These are phyloP conservation scores for Brassica cretica DNA, from an alignment of 345 rosid genomes.

Conservation along the genomic window DNA sequence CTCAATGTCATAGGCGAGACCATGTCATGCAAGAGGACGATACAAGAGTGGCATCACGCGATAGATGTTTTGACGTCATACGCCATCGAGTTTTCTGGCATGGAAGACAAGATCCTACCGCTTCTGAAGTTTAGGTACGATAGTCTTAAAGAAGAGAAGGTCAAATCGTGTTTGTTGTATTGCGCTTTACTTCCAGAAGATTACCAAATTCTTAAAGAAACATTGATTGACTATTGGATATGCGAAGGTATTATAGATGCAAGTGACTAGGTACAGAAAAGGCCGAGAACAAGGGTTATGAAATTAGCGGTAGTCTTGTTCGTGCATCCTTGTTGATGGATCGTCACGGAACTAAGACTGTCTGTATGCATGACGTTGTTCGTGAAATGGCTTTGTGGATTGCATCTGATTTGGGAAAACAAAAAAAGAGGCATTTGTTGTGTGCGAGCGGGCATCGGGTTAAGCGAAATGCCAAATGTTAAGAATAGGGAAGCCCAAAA, in stretches of 20 bases:
- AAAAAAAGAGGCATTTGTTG: neutral
- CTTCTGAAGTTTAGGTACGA: constrained; percentile 46
- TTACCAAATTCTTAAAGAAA: neutral
- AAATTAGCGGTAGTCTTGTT: constrained; percentile 34
- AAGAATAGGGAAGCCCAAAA: neutral
- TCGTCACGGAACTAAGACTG: neutral
- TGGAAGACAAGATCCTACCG: constrained; percentile 35
- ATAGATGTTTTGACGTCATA: constrained; percentile 28
- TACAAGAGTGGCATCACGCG: constrained; percentile 41
- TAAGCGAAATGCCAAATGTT: neutral
- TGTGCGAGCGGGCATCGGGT: neutral
- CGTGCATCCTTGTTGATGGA: constrained; percentile 36
- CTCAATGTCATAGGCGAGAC: constrained; percentile 41
- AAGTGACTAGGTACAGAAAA: constrained; percentile 13
- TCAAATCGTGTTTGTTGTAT: constrained; percentile 39
- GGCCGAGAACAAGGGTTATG: constrained; percentile 32
- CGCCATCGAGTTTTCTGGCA: neutral
- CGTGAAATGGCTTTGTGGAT: constrained; percentile 44
- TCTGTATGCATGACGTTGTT: neutral
- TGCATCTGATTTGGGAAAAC: neutral
- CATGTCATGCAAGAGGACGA: constrained; percentile 34
- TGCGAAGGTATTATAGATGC: constrained; percentile 34
- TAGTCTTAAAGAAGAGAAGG: neutral
- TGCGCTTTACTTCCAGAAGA: constrained; percentile 46
- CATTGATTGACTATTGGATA: constrained; percentile 36